These are phyloP conservation scores for Fusarium ramigenum DNA, from an alignment of 2,329 filamentous ascomycete genomes.

Conservation along the genomic window DNA sequence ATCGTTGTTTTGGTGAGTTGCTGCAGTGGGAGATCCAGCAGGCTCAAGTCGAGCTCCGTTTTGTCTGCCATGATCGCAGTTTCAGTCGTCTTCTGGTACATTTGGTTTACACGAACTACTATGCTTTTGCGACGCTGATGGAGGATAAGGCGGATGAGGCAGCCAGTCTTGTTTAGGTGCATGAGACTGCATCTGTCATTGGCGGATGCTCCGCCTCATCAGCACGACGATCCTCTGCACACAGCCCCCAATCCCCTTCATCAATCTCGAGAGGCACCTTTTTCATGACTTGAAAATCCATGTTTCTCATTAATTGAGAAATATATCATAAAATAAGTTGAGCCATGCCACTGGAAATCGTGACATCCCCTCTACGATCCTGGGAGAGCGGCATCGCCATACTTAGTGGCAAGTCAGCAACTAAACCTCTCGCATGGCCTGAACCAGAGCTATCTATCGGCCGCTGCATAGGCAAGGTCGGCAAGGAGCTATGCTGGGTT, in stretches of 20 bases:
- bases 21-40: not conserved
- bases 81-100: rapidly evolving
- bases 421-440: not conserved
- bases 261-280: no score
- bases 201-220: not conserved
- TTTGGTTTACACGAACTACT: not conserved
- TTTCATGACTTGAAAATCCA: not conserved
- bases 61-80: not conserved
- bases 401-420: not conserved
- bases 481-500: not conserved
- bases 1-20: not conserved
- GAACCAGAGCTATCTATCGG: not conserved
- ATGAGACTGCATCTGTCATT: not conserved
- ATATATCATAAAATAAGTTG: not conserved
- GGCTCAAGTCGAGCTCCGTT: not conserved
- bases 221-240: not conserved
- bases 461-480: not conserved
- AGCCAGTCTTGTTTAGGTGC: not conserved
- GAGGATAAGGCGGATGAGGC: not conserved
- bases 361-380: not conserved
- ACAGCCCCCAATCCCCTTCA: not conserved
- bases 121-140: rapidly evolving
- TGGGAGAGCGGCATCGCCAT: not conserved
- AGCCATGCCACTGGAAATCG: not conserved
- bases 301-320: not conserved